These are phyloP conservation scores for Alternaria atra DNA, from an alignment of 2,329 filamentous ascomycete species.

Conservation along the genomic window DNA sequence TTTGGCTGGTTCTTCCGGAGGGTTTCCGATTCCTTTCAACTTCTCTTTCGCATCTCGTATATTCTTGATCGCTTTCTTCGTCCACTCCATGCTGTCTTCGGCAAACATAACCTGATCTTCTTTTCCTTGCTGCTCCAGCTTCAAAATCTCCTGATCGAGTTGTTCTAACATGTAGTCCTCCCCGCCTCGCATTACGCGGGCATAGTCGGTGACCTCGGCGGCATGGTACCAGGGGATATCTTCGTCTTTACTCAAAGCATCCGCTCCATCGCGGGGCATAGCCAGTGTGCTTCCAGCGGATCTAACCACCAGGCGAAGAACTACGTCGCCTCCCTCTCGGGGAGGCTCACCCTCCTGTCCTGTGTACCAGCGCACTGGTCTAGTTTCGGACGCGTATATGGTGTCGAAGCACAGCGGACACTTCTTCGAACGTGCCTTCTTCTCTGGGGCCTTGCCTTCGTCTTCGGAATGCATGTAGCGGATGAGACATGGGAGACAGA, in stretches of 20 bases:
- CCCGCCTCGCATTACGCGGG: slow-evolving; percentile 92
- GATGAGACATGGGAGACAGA: slow-evolving; percentile 91
- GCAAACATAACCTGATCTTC: slow-evolving; percentile 93
- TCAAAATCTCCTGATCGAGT: slow-evolving; percentile 79
- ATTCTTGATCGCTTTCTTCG: slow-evolving; percentile 78
- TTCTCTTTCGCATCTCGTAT: slow-evolving; percentile 81
- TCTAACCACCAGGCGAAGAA: slow-evolving; percentile 85
- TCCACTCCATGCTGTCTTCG: slow-evolving; percentile 88
- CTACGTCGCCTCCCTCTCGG: slow-evolving; percentile 85
- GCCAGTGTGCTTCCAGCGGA: slow-evolving; percentile 84
- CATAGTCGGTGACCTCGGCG: slow-evolving; percentile 93
- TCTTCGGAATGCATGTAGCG: slow-evolving; percentile 92
- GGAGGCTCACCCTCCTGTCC: slow-evolving; percentile 86
- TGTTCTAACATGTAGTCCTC: slow-evolving; percentile 86
- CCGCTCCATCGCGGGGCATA: slow-evolving; percentile 81
- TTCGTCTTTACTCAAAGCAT: slow-evolving; percentile 72
- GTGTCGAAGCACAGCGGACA: slow-evolving; percentile 95
- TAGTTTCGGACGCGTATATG: slow-evolving; percentile 89
- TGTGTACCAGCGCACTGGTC: slow-evolving; percentile 88
- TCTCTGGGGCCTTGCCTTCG: slow-evolving; percentile 68
- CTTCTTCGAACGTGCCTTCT: slow-evolving; percentile 85
- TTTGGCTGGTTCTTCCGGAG: slow-evolving; percentile 63
- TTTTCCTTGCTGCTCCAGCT: slow-evolving; percentile 77
- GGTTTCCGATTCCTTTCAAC: slow-evolving; percentile 72
- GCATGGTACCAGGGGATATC: slow-evolving; percentile 95